phyloP scores from a whole-genome alignment of 192 early-diverging fungal species.

The Geranomyces variabilis region DNA sequence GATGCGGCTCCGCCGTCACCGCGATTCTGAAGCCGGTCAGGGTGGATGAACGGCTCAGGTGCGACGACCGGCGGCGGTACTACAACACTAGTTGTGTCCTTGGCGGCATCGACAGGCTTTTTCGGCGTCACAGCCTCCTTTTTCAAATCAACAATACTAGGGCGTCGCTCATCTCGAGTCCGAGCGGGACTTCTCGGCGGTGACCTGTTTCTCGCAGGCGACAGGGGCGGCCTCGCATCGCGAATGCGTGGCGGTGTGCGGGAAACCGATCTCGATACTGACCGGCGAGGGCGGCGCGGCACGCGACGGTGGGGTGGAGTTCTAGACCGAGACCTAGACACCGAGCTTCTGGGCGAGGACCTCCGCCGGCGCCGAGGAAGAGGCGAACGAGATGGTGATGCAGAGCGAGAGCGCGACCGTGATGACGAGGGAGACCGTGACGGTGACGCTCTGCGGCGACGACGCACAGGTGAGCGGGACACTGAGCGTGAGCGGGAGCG shows the following conservation, averaged over 20 bases:
- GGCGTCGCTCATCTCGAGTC: not conserved
- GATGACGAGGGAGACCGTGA: not conserved
- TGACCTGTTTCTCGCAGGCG: not conserved
- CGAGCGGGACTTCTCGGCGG: not conserved
- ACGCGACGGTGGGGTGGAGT: slow-evolving; percentile 2
- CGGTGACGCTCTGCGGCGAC: not conserved
- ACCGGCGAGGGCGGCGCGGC: too few species aligned
- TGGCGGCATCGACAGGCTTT: too few species aligned
- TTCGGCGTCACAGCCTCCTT: too few species aligned
- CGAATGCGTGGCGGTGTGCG: too few species aligned
- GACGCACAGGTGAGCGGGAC: not conserved
- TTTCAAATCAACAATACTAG: too few species aligned
- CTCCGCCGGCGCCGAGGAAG: not conserved
- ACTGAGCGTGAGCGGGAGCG: too few species aligned
- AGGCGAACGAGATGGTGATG: not conserved
- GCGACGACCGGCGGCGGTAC: not conserved
- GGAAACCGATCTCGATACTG: too few species aligned
- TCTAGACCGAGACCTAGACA: not conserved
- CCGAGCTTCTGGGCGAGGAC: not conserved
- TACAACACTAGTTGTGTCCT: not conserved
- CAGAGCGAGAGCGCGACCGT: not conserved
- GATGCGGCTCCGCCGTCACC: not conserved
- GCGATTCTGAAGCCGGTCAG: not conserved
- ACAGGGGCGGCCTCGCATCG: too few species aligned
- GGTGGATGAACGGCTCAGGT: slow-evolving; percentile 13